phyloP scores from a whole-genome alignment of 2,329 filamentous ascomycete genomes.

The Trichoderma semiorbis region DNA sequence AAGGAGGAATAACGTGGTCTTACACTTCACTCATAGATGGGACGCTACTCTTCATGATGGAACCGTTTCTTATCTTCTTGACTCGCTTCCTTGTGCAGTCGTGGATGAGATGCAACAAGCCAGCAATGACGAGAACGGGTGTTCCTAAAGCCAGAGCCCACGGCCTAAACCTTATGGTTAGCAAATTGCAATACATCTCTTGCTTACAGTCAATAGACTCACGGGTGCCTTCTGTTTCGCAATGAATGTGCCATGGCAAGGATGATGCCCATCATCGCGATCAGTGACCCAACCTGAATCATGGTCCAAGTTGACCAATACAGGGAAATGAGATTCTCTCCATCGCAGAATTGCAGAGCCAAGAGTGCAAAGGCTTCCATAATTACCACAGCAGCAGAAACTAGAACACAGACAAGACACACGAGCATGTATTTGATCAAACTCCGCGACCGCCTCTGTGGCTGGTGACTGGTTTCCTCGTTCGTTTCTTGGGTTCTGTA shows the following conservation, averaged over 20 bases:
- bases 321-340: conserved; percentile 56
- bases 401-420: conserved; percentile 42
- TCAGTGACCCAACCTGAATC: conserved; percentile 55
- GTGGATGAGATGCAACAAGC: conserved; percentile 48
- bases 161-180: conserved; percentile 33
- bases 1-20: conserved; percentile 24
- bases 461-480: conserved; percentile 34
- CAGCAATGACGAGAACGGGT: conserved; percentile 57
- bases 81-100: conserved; percentile 37
- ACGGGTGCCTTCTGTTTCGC: conserved; percentile 50
- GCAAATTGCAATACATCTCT: not conserved
- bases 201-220: conserved; percentile 25
- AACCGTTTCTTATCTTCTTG: conserved; percentile 29
- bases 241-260: conserved; percentile 51
- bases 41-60: conserved; percentile 25
- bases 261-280: conserved; percentile 56
- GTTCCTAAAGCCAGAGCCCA: conserved; percentile 60
- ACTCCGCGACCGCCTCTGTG: conserved; percentile 33
- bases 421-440: conserved; percentile 42
- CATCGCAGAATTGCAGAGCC: conserved; percentile 57
- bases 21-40: conserved; percentile 45
- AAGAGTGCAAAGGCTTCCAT: conserved; percentile 54
- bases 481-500: conserved; percentile 36
- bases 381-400: conserved; percentile 45
- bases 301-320: conserved; percentile 62